Evolutionary conservation across 2,329 filamentous ascomycete species (phyloP), one percentile per base, ranked within the genome.

Genomic region (Fusarium sp.): DNA sequence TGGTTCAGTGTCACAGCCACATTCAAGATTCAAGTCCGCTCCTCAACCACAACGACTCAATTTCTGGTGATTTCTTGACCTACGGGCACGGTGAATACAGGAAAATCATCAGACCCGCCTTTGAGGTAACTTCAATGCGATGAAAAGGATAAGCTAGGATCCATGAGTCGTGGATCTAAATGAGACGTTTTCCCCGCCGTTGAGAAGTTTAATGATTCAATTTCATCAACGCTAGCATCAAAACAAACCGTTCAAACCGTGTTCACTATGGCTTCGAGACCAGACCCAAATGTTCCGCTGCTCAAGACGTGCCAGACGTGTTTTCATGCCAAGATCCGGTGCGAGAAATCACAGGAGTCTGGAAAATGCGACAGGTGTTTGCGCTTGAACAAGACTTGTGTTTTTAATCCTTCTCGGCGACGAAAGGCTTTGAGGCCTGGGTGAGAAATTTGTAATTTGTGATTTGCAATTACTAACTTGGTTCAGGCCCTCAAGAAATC

Each of bases 271-370:
- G 56, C 72, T 11, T 74, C 72, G 10, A 66, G 60, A 47, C 22
- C 63, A 7, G 68, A 75, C 13, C 14, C 68, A 38, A 60, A 50
- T 36, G 54, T 59, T 15, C 58, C 68, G 38, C 52, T 78, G 48
- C 68, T 78, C 39, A 81, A 81, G 59, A 82, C 81, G 13, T 82
- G 81, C 47, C 80, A 81, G 66, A 79, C 79, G 28, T 82, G 81
- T 65, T 81, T 80, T 60, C 78, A 80, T 30, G 81, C 80, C 59
- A 82, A 82, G 50, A 82, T 82, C n/a, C 74, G 79, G 22, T 82
- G 81, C 63, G 77, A 80, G 50, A 81, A 79, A 45, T 78, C 81
- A 1, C 79, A 82, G 26, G 76, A 81, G n/a, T 80, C 80, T 15
- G 78, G 73, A 30, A 68, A 77, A 47, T 82, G 80, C 66, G 80